Evolutionary conservation across 2,329 filamentous ascomycete species (phyloP).

Genomic region (Rhexocercosporidium sp.): DNA sequence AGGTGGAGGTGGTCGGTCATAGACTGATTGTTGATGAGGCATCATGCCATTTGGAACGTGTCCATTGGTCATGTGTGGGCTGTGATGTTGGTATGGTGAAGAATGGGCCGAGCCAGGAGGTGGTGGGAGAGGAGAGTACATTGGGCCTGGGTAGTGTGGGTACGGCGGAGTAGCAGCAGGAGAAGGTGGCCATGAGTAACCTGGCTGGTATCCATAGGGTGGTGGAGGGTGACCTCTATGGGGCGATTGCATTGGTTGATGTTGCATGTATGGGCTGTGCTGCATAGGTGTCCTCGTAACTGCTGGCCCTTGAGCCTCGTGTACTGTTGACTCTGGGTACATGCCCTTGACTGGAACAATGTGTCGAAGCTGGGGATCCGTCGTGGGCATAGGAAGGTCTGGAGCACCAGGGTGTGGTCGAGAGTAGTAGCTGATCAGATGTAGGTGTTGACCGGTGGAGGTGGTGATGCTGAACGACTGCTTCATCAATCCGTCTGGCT

Average conservation of each 20-base stretch:
- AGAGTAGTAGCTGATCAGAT: constrained; percentile 97
- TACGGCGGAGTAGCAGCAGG: constrained; percentile 60
- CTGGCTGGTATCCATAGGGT: constrained; percentile 46
- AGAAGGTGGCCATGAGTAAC: constrained; percentile 60
- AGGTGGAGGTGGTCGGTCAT: constrained; percentile 43
- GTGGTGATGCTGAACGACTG: constrained; percentile 99
- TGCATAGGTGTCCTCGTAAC: constrained; percentile 77
- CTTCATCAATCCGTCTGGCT: constrained; percentile 97
- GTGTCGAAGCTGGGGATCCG: constrained; percentile 77
- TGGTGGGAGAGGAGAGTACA: constrained; percentile 44
- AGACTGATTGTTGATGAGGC: constrained; percentile 34
- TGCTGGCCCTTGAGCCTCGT: constrained; percentile 81
- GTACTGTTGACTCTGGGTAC: constrained; percentile 95
- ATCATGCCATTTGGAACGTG: constrained; percentile 25
- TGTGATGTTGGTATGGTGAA: constrained; percentile 41
- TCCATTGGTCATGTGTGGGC: constrained; percentile 34
- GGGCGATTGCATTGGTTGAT: constrained; percentile 47
- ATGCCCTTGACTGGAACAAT: constrained; percentile 91
- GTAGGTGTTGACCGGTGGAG: constrained; percentile 85
- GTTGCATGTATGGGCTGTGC: constrained; percentile 51
- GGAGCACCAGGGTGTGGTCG: constrained; percentile 75
- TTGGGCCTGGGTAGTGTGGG: constrained; percentile 44
- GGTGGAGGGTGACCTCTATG: constrained; percentile 45
- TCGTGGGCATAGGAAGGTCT: constrained; percentile 80
- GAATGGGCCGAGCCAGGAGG: constrained; percentile 39